A percentile compares a stretch with the other conserved stretches of the same genome.
These are phyloP conservation scores for Ampelomyces quisqualis DNA, from an alignment of 2,329 filamentous ascomycete species.

Conservation along the genomic window DNA sequence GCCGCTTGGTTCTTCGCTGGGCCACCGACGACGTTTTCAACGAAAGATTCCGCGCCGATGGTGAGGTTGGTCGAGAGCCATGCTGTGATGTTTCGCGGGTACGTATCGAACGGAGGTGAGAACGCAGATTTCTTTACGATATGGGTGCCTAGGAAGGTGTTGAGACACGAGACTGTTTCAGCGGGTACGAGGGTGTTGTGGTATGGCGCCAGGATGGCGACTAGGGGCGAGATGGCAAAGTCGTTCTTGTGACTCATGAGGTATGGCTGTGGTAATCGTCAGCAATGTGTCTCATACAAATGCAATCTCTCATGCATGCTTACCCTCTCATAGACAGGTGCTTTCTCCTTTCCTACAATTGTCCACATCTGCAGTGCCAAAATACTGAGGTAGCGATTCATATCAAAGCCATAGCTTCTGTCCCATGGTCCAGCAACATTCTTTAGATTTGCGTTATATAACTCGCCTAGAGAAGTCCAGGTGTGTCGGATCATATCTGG, in stretches of 20 bases:
- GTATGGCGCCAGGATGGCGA: constrained; percentile 56
- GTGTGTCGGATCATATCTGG: constrained; percentile 55
- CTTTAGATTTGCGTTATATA: constrained; percentile 61
- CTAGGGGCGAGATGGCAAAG: constrained; percentile 59
- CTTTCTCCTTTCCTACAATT: constrained; percentile 52
- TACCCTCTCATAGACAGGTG: constrained; percentile 39
- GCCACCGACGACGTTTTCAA: constrained; percentile 58
- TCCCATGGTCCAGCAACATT: constrained; percentile 68
- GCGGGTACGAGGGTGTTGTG: constrained; percentile 53
- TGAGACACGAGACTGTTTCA: constrained; percentile 44
- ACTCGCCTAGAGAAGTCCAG: constrained; percentile 54
- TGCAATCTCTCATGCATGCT: no score
- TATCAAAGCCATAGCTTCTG: constrained; percentile 63
- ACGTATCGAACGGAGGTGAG: constrained; percentile 60
- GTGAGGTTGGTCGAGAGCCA: constrained; percentile 60
- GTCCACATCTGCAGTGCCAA: constrained; percentile 62
- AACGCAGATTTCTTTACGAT: constrained; percentile 56
- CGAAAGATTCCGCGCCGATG: constrained; percentile 62
- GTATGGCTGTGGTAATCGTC: constrained; percentile 42
- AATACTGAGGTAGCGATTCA: constrained; percentile 62
- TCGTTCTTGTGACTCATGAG: constrained; percentile 62
- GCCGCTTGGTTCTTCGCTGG: constrained; percentile 53
- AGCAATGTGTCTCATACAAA: constrained; percentile 1
- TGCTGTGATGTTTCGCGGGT: constrained; percentile 59
- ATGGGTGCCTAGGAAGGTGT: constrained; percentile 55